Conservation (phyloP, 2,329 filamentous ascomycete genomes). For the Clarireedia hainanense region DNA sequence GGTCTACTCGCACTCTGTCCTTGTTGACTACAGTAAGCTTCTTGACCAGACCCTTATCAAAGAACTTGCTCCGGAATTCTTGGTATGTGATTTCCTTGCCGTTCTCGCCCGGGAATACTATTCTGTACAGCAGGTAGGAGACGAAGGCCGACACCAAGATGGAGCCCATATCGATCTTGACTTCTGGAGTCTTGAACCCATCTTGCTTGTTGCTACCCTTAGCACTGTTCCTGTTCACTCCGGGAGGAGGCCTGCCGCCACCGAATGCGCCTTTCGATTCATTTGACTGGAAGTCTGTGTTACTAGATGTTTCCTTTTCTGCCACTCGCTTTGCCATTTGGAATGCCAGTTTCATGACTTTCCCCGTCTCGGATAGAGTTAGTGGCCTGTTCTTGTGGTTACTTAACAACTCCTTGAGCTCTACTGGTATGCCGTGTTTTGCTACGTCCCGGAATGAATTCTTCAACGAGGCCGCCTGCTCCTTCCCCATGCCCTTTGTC, state of each 20-base stretch:
- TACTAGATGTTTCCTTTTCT: slow-evolving; percentile 16
- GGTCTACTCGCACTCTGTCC: slow-evolving; percentile 69
- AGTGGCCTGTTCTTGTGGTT: slow-evolving; percentile 23
- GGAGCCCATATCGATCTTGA: slow-evolving; percentile 26
- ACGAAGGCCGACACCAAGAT: slow-evolving; percentile 46
- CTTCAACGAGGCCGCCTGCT: slow-evolving; percentile 52
- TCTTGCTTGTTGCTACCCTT: slow-evolving; percentile 30
- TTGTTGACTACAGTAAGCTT: slow-evolving; percentile 78
- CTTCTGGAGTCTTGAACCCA: slow-evolving; percentile 19
- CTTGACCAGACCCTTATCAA: slow-evolving; percentile 93
- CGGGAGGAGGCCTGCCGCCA: neutral
- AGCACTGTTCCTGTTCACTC: neutral
- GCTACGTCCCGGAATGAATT: slow-evolving; percentile 55
- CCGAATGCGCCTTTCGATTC: slow-evolving; percentile 7
- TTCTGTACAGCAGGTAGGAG: slow-evolving; percentile 54
- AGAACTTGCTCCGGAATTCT: slow-evolving; percentile 85
- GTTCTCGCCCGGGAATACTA: slow-evolving; percentile 58
- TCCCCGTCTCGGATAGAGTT: slow-evolving; percentile 22
- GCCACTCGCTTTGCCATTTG: slow-evolving; percentile 27
- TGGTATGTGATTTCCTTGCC: slow-evolving; percentile 91
- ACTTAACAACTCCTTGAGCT: slow-evolving; percentile 34
- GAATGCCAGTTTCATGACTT: slow-evolving; percentile 30
- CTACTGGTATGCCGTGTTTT: slow-evolving; percentile 60
- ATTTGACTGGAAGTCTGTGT: slow-evolving; percentile 19
- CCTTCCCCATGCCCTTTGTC: slow-evolving; percentile 50